These are phyloP conservation scores for Melanogaster broomeanus DNA, from an alignment of 768 basidiomycete species.

Conservation along the genomic window DNA sequence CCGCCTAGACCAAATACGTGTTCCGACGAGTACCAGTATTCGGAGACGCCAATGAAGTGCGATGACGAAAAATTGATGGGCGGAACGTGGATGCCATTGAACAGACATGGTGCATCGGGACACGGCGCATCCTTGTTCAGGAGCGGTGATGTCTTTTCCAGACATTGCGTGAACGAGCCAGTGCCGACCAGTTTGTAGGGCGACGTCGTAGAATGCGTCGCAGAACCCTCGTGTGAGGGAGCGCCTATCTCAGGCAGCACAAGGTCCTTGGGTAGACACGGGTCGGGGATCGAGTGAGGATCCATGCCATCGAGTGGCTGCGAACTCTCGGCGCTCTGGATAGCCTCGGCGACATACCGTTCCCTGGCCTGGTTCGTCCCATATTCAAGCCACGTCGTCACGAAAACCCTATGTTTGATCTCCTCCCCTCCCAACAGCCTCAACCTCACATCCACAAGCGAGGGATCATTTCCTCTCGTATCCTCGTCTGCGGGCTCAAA, in stretches of 20 bases:
- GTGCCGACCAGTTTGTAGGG: constrained; percentile 76
- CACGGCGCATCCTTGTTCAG: constrained; percentile 87
- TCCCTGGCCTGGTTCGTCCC: constrained; percentile 97
- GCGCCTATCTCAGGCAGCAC: constrained; percentile 59
- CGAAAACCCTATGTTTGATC: constrained; percentile 91
- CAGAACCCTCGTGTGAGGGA: constrained; percentile 40
- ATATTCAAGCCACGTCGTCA: constrained; percentile 98
- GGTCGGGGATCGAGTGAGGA: constrained; percentile 64
- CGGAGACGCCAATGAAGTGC: constrained; percentile 95
- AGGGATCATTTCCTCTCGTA: constrained; percentile 50
- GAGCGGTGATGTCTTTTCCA: constrained; percentile 69
- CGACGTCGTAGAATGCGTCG: constrained; percentile 46
- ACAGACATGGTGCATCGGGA: constrained; percentile 82
- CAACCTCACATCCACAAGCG: constrained; percentile 76
- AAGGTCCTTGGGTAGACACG: constrained; percentile 85
- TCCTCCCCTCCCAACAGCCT: constrained; percentile 83
- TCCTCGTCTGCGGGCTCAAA: constrained; percentile 81
- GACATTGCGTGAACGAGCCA: constrained; percentile 87
- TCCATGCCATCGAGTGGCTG: constrained; percentile 18
- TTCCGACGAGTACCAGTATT: constrained; percentile 99
- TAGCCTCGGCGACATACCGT: constrained; percentile 76
- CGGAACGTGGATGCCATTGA: constrained; percentile 93
- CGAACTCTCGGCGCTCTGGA: constrained; percentile 55
- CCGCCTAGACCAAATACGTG: constrained; percentile 95
- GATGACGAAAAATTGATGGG: constrained; percentile 92